Percentiles rank a stretch among this genome's conserved stretches.
Conservation (phyloP, 2,329 filamentous ascomycete genomes). For the Colletotrichum sp. region DNA sequence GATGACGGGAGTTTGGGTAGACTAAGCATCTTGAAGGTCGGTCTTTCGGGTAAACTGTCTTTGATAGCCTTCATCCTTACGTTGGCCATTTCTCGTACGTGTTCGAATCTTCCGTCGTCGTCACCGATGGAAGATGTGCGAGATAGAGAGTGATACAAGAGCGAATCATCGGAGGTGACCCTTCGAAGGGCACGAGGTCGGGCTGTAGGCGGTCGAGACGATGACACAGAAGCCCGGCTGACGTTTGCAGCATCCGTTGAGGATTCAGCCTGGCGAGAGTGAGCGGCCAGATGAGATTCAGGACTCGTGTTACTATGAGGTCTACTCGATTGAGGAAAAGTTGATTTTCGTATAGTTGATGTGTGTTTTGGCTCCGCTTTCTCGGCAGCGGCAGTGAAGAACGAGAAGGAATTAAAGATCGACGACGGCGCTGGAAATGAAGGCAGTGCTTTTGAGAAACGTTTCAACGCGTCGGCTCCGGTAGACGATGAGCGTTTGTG, state of each 20-base stretch:
- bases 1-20: constrained; percentile 57
- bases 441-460: constrained; percentile 59
- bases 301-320: background rate
- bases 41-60: constrained; percentile 81
- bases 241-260: background rate
- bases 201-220: background rate
- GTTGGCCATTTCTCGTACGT: constrained; percentile 85
- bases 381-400: constrained; percentile 19
- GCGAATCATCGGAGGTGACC: constrained; percentile 77
- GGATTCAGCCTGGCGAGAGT: background rate
- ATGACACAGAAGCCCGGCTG: constrained; percentile 1
- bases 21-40: constrained; percentile 74
- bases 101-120: constrained; percentile 73
- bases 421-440: constrained; percentile 40
- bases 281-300: background rate
- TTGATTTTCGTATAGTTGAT: background rate
- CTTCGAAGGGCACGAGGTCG: constrained; percentile 49
- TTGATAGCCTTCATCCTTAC: constrained; percentile 88
- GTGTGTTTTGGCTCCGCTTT: background rate
- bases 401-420: constrained; percentile 20
- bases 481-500: constrained; percentile 57
- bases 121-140: constrained; percentile 84
- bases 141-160: constrained; percentile 78
- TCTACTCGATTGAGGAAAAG: background rate
- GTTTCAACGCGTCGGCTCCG: constrained; percentile 61